These are phyloP conservation scores for Artemisia annua DNA, from an alignment of 129 eudicot species.

Conservation along the genomic window DNA sequence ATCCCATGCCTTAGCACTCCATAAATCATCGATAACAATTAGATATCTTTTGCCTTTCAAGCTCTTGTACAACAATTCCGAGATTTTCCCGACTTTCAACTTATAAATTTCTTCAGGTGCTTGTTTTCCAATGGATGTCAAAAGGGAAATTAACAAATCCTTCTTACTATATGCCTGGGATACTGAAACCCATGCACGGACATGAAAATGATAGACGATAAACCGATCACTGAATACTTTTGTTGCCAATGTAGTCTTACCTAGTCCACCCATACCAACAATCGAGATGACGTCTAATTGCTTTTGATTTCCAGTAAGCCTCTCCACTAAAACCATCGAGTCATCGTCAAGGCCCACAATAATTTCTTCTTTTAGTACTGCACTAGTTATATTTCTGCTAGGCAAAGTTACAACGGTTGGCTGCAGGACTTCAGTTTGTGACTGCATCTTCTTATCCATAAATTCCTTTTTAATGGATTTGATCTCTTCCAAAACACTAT, in stretches of 20 bases:
- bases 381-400: constrained; percentile 9
- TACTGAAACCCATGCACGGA: constrained; percentile 10
- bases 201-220: constrained; percentile 13
- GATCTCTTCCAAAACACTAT: constrained; percentile 32
- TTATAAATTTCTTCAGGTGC: constrained; percentile 1
- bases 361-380: constrained; percentile 10
- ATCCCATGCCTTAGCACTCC: constrained; percentile 11
- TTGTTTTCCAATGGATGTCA: not conserved
- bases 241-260: constrained; percentile 45
- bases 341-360: constrained; percentile 35
- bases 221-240: constrained; percentile 28
- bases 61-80: constrained; percentile 1
- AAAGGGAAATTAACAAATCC: constrained; percentile 10
- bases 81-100: constrained; percentile 8
- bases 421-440: constrained; percentile 33
- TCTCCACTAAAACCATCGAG: constrained; percentile 11
- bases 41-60: constrained; percentile 9
- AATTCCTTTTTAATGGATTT: constrained; percentile 39
- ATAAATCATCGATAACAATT: constrained; percentile 7
- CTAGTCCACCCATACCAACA: constrained; percentile 52
- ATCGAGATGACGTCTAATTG: constrained; percentile 31
- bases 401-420: constrained; percentile 9
- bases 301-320: constrained; percentile 18
- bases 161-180: not conserved
- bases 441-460: constrained; percentile 38